These are phyloP conservation scores for Camptophora hylomeconis DNA, from an alignment of 2,329 filamentous ascomycete genomes.

Conservation along the genomic window DNA sequence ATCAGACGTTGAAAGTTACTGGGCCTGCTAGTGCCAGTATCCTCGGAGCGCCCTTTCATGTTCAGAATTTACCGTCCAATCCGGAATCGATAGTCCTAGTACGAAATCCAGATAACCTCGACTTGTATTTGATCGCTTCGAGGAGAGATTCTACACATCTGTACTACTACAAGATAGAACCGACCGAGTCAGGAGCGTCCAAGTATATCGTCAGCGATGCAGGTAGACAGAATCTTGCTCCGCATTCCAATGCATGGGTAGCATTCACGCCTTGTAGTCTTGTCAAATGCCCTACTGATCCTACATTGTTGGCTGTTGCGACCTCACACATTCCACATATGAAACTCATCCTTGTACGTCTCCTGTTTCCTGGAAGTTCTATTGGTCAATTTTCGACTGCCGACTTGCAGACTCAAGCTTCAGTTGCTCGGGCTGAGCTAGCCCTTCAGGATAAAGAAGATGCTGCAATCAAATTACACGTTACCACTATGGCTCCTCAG, in stretches of 20 bases:
- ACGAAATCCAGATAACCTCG: conserved; percentile 32
- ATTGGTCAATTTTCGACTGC: conserved; percentile 5
- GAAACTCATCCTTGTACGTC: conserved; percentile 47
- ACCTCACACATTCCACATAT: conserved; percentile 49
- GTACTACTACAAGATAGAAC: conserved; percentile 37
- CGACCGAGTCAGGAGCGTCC: conserved; percentile 2
- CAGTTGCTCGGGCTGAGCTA: conserved; percentile 14
- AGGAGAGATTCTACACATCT: conserved; percentile 46
- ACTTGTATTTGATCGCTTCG: conserved; percentile 39
- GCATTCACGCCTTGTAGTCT: conserved; percentile 48
- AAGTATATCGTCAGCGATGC: conserved; percentile 28
- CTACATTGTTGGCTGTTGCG: conserved; percentile 43
- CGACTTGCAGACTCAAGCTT: conserved; percentile 8
- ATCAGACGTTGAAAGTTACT: conserved; percentile 8
- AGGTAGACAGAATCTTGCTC: conserved; percentile 48
- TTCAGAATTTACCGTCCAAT: conserved; percentile 36
- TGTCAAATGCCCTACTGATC: conserved; percentile 41
- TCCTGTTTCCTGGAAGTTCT: conserved; percentile 35
- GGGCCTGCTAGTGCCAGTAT: conserved; percentile 19
- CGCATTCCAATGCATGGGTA: conserved; percentile 51
- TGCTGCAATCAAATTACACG: conserved; percentile 46
- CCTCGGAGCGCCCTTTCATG: conserved; percentile 29
- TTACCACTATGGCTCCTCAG: conserved; percentile 49
- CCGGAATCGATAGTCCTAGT: conserved; percentile 46
- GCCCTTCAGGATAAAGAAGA: conserved; percentile 42